Conservation (phyloP, 495 filamentous ascomycete species). For the Aspergillus ostianus region DNA sequence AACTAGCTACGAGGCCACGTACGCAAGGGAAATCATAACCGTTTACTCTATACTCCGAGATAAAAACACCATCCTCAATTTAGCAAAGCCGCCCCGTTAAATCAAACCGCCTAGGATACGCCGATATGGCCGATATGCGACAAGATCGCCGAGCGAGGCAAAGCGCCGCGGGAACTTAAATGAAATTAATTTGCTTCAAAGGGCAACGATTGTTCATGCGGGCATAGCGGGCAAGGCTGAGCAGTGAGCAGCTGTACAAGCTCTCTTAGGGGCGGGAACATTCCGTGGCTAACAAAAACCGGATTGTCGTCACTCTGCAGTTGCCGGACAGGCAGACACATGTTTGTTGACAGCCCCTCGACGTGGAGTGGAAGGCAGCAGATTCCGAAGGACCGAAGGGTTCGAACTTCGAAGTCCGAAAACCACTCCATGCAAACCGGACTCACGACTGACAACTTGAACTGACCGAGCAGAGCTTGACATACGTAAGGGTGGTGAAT, state of each 20-base stretch:
- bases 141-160: conserved; percentile 9
- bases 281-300: conserved; percentile 5
- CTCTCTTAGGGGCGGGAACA: conserved; percentile 13
- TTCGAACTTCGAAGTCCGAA: too few species aligned
- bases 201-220: conserved; percentile 8
- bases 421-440: not conserved
- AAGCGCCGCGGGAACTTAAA: conserved; percentile 7
- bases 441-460: not conserved
- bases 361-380: not conserved
- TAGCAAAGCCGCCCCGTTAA: not conserved
- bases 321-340: not conserved
- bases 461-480: not conserved
- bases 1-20: not conserved
- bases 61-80: not conserved
- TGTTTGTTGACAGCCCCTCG: not conserved
- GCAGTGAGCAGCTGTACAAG: conserved; percentile 2
- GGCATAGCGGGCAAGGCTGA: not conserved
- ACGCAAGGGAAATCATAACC: not conserved
- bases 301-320: not conserved
- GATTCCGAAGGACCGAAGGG: too few species aligned
- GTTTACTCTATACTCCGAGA: too few species aligned
- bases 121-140: not conserved
- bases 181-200: not conserved
- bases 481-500: not conserved
- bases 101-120: not conserved